Evolutionary conservation across 345 rosid species (phyloP).

Genomic region (Arabidopsis thaliana): TAIR10.1 NC_003070.9:8956501-8957000

Average conservation of each 20-base stretch:
- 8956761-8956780: conserved; percentile 69
- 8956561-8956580: conserved; percentile 92
- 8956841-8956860: not conserved
- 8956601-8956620: conserved; percentile 61
- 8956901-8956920: conserved; percentile 81
- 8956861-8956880: conserved; percentile 96
- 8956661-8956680: conserved; percentile 81
- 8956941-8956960: conserved; percentile 89
- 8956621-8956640: conserved; percentile 94
- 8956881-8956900: conserved; percentile 91
- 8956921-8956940: conserved; percentile 79
- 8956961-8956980: conserved; percentile 91
- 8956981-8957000: conserved; percentile 88
- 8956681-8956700: conserved; percentile 83
- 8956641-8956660: conserved; percentile 91
- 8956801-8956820: conserved; percentile 14
- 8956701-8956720: conserved; percentile 89
- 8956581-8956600: conserved; percentile 99
- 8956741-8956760: conserved; percentile 87
- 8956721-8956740: conserved; percentile 84
- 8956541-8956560: conserved; percentile 25
- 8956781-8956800: conserved; percentile 38
- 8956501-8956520: conserved; percentile 4
- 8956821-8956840: not conserved
- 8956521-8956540: not conserved